Evolutionary conservation across 2,329 filamentous ascomycete genomes (phyloP), one percentile per base, ranked within the genome.

Genomic region (Colletotrichum endophyticum): DNA sequence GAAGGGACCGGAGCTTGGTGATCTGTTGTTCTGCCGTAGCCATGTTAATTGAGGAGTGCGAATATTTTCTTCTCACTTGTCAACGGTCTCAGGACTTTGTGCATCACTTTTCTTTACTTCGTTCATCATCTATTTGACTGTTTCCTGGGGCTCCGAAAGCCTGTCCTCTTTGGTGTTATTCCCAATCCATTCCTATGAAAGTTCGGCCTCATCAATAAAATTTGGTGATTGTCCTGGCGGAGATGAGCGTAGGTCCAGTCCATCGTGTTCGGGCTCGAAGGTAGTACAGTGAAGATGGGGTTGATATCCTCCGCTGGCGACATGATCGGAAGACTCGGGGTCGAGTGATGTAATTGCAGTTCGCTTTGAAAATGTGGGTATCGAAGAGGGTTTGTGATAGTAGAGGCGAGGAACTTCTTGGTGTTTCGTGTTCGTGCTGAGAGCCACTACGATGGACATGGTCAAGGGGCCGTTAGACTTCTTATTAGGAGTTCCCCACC

Each of bases 11-110:
- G 13, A 76, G 73, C 16, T 64, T 36, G 25, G 56, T 44, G 69
- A 75, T 75, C 39, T 75, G 62, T 22, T 68, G 73, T 34, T 75
- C 73, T 39, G 62, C 56, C n/a, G 36, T 75, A 27, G 62, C 36
- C 73, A 75, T 72, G 30, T 62, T 63, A 13, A 44, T 15, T 30
- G 28, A 56, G 22, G 62, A 56, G n/a, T 32, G 19, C 39, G 15
- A 22, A 32, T 30, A 16, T 12, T 62, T 30, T 56, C 9, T 27
- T 27, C 16, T 36, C 53, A 30, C 15, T 66, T 32, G 27, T 5
- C 12, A 16, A 27, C 8, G 25, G 15, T 19, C 15, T 27, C 13
- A 19, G 15, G 11, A 22, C 1, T 66, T 25, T 27, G 22, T n/a
- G 15, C 34, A 22, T 66, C 34, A 6, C 8, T 39, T 28, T 22